Evolutionary conservation across 208 protist species (phyloP).

Genomic region (Leishmania braziliensis): DNA sequence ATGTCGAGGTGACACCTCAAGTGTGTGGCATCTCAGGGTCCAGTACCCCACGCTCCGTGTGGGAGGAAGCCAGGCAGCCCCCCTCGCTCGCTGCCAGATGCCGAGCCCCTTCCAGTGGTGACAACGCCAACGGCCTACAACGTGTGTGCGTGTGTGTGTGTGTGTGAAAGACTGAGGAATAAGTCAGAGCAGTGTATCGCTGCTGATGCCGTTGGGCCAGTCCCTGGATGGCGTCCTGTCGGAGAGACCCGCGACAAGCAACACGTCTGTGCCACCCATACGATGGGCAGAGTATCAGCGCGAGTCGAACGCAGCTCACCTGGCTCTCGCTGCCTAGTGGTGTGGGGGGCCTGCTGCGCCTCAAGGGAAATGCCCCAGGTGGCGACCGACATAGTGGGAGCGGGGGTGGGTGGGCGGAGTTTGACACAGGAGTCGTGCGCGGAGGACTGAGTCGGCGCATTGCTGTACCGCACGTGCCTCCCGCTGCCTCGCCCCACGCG

Average conservation of each 20-base stretch:
- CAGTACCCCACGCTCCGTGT: background rate
- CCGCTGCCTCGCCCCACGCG: background rate
- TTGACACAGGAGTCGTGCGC: background rate
- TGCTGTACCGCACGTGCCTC: background rate
- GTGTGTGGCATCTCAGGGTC: background rate
- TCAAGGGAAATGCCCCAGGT: background rate
- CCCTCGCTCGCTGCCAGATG: background rate
- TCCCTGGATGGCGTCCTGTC: background rate
- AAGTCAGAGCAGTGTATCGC: background rate
- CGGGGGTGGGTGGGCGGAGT: background rate
- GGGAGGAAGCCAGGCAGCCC: background rate
- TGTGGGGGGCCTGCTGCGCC: background rate
- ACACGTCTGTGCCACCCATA: background rate
- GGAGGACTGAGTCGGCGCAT: background rate
- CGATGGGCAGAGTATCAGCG: background rate
- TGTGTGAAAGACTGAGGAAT: background rate
- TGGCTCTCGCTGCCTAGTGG: background rate
- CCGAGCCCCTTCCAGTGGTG: background rate
- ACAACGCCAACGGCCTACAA: background rate
- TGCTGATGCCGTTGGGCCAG: background rate
- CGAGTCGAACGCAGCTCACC: background rate
- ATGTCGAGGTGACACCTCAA: background rate
- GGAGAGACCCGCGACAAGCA: background rate
- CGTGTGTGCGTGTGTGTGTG: background rate
- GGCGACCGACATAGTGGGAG: background rate